phyloP scores from a whole-genome alignment of 2,329 filamentous ascomycete species.

The Zalaria obscura region DNA sequence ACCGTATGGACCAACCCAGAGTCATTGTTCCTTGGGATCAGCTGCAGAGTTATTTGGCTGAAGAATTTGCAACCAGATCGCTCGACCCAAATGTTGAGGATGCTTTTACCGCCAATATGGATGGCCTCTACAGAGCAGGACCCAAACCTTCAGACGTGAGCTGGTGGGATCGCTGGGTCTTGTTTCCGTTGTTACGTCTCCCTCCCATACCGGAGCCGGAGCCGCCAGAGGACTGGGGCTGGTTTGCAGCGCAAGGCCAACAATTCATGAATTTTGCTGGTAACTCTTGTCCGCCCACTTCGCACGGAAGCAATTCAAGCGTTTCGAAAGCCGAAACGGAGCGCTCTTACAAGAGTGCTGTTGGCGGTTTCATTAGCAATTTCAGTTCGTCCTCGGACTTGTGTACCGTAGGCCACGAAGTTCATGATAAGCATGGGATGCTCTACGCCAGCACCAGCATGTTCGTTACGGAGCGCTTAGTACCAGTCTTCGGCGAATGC shows the following conservation, averaged over 20 bases:
- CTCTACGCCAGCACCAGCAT: conserved; percentile 41
- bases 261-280: conserved; percentile 46
- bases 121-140: conserved; percentile 18
- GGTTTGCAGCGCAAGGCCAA: conserved; percentile 29
- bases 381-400: conserved; percentile 46
- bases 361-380: conserved; percentile 47
- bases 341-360: no score
- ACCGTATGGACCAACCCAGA: conserved; percentile 41
- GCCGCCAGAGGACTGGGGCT: conserved; percentile 26
- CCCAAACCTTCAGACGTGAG: conserved; percentile 1
- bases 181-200: conserved; percentile 13
- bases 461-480: conserved; percentile 36
- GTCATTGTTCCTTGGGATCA: conserved; percentile 40
- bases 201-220: conserved; percentile 23
- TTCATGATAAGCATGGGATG: conserved; percentile 49
- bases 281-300: conserved; percentile 41
- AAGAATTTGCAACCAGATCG: neutral
- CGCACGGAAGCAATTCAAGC: no score
- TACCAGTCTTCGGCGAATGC: conserved; percentile 55
- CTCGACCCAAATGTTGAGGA: conserved; percentile 20
- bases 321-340: no score
- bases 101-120: conserved; percentile 28
- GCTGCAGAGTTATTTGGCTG: neutral
- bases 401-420: conserved; percentile 44
- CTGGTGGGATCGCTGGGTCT: conserved; percentile 6